Base-by-base conservation (phyloP, 768 basidiomycete species). In the Tricholomella constricta region DNA sequence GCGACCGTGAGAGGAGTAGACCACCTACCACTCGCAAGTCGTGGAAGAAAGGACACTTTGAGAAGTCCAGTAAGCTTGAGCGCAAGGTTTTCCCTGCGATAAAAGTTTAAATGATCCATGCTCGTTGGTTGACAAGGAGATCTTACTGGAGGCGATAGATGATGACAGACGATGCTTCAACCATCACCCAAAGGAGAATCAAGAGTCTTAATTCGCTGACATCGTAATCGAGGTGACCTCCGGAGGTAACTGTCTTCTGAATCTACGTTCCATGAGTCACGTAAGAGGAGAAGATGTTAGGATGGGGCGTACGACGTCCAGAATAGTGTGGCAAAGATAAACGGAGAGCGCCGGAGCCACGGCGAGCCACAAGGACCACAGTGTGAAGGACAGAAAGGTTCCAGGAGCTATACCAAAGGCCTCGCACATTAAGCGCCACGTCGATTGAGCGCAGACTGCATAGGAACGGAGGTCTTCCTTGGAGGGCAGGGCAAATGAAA, bases 1-100 rank as follows among this genome's bases (percentile, higher is more conserved):
- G 11, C 4, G 54, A 22, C 9, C 51, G 2, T 26, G 9, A 37
- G 14, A 1, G 15, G n/a, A 20, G 17, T 4, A 17, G 26, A 6
- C 19, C 35, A 3, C 37, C 44, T 46, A 76, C 78, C 74, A 61
- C 60, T 54, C 15, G 69, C 73, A 4, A 79, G 53, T 31, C 62
- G 62, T 0, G 78, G 79, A 14, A 75, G 55, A 48, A 76, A 76
- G 51, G 74, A 60, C 4, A 66, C 63, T 40, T 74, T 70, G 2
- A 78, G 61, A 37, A 68, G 65, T 1, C 66, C 72, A 9, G 51
- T 59, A 32, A 74, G 44, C 43, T 42, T 14, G 50, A 66, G 50
- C 40, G 55, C 51, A 20, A 56, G 49, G 59, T 70, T 57, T 10
- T 48, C 45, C 26, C 58, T 51, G 20, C 22, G 47, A 25, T 5